phyloP scores from a whole-genome alignment of 495 filamentous ascomycete genomes.

The Penicillium canariense region DNA sequence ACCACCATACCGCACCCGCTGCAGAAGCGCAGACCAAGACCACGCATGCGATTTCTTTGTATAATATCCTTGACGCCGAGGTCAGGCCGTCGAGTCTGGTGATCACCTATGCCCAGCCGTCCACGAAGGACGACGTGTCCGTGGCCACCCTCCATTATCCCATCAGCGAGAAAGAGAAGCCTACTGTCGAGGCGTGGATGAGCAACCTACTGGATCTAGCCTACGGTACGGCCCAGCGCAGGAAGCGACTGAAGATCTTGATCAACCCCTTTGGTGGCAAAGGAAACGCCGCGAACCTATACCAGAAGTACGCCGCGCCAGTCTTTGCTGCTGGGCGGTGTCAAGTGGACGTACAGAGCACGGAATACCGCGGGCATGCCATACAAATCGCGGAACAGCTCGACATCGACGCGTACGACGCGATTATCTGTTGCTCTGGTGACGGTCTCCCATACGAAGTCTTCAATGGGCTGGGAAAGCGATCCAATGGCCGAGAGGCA shows the following conservation, averaged over 20 bases:
- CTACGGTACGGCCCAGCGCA: constrained; percentile 68
- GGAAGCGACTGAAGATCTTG: constrained; percentile 78
- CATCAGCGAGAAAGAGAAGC: constrained; percentile 50
- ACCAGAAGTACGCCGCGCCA: constrained; percentile 72
- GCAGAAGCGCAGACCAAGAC: constrained; percentile 29
- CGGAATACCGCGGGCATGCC: constrained; percentile 72
- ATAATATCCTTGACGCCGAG: constrained; percentile 83
- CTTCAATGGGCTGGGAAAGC: constrained; percentile 85
- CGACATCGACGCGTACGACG: constrained; percentile 78
- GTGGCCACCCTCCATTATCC: constrained; percentile 60
- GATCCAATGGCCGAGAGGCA: constrained; percentile 69
- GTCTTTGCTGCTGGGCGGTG: constrained; percentile 82
- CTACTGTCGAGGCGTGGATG: constrained; percentile 57
- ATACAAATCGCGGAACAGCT: constrained; percentile 73
- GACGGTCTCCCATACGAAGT: constrained; percentile 92
- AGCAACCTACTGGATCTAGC: constrained; percentile 61
- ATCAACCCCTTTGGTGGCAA: constrained; percentile 90
- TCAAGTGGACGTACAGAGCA: constrained; percentile 70
- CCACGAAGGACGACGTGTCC: constrained; percentile 55
- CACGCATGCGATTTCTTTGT: constrained; percentile 65
- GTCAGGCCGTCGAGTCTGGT: constrained; percentile 57
- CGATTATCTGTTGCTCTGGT: constrained; percentile 84
- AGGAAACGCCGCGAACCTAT: constrained; percentile 71
- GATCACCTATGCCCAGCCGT: constrained; percentile 69
- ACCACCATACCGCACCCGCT: constrained; percentile 6